phyloP scores from a whole-genome alignment of 495 filamentous ascomycete species.

The Xylaria sp. region DNA sequence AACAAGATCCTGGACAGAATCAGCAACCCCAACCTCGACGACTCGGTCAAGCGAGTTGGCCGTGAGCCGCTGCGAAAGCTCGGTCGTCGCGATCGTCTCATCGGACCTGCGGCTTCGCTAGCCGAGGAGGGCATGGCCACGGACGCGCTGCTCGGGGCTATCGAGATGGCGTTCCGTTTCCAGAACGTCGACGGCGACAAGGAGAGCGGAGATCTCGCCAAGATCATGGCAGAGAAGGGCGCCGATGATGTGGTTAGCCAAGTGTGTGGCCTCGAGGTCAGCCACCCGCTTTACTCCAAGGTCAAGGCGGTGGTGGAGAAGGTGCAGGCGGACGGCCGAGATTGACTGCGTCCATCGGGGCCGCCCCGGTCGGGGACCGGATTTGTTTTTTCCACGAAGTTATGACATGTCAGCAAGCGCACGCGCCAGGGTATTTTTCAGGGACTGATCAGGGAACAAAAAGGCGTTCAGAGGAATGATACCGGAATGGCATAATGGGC shows the following conservation, averaged over 20 bases:
- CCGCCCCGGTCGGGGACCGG: slow-evolving; percentile 3
- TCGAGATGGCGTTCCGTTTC: slow-evolving; percentile 90
- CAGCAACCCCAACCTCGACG: slow-evolving; percentile 92
- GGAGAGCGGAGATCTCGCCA: slow-evolving; percentile 81
- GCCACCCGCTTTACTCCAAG: slow-evolving; percentile 73
- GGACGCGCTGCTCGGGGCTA: slow-evolving; percentile 72
- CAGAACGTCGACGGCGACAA: slow-evolving; percentile 89
- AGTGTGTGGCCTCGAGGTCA: slow-evolving; percentile 75
- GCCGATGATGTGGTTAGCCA: slow-evolving; percentile 72
- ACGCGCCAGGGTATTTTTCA: slow-evolving; percentile 26
- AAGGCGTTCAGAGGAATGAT: slow-evolving; percentile 31
- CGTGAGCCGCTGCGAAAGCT: slow-evolving; percentile 94
- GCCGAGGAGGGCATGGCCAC: slow-evolving; percentile 77
- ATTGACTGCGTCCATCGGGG: slow-evolving; percentile 30
- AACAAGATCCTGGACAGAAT: slow-evolving; percentile 91
- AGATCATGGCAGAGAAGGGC: slow-evolving; percentile 74
- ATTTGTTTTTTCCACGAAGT: slow-evolving; percentile 37
- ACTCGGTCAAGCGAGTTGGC: slow-evolving; percentile 92
- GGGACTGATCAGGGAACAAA: slow-evolving; percentile 27
- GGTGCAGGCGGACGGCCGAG: slow-evolving; percentile 69
- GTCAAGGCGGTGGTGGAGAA: slow-evolving; percentile 77
- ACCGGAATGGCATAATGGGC: slow-evolving; percentile 25
- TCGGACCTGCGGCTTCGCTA: slow-evolving; percentile 86
- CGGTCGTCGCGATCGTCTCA: slow-evolving; percentile 89
- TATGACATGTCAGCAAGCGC: slow-evolving; percentile 40